These are phyloP conservation scores for Botrytis medusae DNA, from an alignment of 2,329 filamentous ascomycete genomes.

Conservation along the genomic window DNA sequence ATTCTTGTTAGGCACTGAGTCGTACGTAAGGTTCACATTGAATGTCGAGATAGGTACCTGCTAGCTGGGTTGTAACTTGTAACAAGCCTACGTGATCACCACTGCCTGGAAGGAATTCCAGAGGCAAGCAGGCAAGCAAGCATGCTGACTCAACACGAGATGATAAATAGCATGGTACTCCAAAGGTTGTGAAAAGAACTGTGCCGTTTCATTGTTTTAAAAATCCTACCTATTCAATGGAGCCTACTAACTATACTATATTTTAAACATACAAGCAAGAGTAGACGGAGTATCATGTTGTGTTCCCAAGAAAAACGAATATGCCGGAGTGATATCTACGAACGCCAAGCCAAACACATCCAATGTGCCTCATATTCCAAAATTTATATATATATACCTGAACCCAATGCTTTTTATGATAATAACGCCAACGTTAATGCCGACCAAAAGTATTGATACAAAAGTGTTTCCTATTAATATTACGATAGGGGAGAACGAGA, in stretches of 20 bases:
- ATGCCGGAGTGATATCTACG: slow-evolving; percentile 22
- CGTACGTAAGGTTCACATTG: slow-evolving; percentile 4
- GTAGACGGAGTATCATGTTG: slow-evolving; percentile 8
- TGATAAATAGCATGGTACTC: not conserved
- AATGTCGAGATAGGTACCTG: not conserved
- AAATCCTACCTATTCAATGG: not conserved
- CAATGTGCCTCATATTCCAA: slow-evolving; percentile 14
- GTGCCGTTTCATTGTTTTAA: slow-evolving; percentile 2
- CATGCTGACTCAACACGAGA: slow-evolving; percentile 4
- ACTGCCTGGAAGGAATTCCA: slow-evolving; percentile 10
- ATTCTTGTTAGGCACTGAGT: not conserved
- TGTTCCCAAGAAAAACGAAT: slow-evolving; percentile 10
- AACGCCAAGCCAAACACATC: slow-evolving; percentile 19
- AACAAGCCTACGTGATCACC: slow-evolving; percentile 10
- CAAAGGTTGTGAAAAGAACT: not conserved
- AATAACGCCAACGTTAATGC: slow-evolving; percentile 15
- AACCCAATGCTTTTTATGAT: slow-evolving; percentile 18
- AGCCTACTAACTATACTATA: not conserved
- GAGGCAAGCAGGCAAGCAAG: not conserved
- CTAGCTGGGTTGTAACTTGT: not conserved
- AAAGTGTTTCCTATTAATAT: not conserved
- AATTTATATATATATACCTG: slow-evolving; percentile 12
- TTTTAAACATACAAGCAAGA: not conserved
- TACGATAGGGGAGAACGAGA: slow-evolving; percentile 16
- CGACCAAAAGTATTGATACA: slow-evolving; percentile 7